Evolutionary conservation across 2,329 filamentous ascomycete species (phyloP).

Genomic region (Colletotrichum horii): DNA sequence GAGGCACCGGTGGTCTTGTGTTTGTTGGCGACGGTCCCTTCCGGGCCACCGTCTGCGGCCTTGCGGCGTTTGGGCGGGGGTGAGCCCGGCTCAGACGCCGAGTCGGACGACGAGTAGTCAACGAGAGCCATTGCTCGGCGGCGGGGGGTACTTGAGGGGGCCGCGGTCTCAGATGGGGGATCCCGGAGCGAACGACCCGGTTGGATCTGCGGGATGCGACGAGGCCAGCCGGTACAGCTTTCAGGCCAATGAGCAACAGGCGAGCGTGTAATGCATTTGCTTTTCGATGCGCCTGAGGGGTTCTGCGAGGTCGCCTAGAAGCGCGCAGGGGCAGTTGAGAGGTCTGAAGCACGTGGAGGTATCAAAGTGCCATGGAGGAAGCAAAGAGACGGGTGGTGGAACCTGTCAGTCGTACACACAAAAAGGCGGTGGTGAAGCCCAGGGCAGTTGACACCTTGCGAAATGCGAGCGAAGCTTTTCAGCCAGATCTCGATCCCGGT

Average conservation of each 20-base stretch:
- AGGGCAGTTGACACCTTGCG: neutral
- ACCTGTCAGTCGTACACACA: neutral
- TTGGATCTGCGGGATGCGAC: neutral
- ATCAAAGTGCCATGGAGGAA: neutral
- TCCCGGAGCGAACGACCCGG: neutral
- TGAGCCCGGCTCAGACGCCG: conserved; percentile 29
- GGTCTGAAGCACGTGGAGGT: neutral
- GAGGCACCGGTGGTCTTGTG: neutral
- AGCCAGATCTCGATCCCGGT: conserved; percentile 13
- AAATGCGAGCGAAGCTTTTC: neutral
- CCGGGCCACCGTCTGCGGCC: conserved; percentile 23
- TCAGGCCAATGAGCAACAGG: neutral
- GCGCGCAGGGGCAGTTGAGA: neutral
- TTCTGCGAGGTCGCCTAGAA: neutral
- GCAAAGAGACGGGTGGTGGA: neutral
- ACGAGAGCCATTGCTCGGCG: conserved; percentile 62
- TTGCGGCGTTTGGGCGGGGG: conserved; percentile 45
- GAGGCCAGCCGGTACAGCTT: neutral
- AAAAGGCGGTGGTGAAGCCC: neutral
- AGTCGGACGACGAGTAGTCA: conserved; percentile 62
- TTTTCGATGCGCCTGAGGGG: neutral
- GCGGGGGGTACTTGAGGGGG: neutral
- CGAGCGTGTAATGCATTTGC: neutral
- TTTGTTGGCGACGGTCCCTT: neutral
- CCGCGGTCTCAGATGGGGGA: neutral